phyloP scores from a whole-genome alignment of 2,329 filamentous ascomycete genomes.

The Arthroderma sp. region DNA sequence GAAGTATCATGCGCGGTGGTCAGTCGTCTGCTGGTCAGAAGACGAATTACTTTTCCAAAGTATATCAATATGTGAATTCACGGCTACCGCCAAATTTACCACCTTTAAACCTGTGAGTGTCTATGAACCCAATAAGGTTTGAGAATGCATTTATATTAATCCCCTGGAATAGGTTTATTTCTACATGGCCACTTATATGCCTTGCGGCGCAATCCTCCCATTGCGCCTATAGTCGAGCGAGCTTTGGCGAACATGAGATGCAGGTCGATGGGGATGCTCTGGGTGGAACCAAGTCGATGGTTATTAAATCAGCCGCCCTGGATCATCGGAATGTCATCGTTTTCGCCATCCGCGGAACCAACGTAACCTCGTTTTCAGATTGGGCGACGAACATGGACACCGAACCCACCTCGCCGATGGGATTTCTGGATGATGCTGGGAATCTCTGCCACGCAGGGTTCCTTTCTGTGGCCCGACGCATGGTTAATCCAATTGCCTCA shows the following conservation, averaged over 20 bases:
- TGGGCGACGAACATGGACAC: slow-evolving; percentile 74
- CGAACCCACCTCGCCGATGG: slow-evolving; percentile 49
- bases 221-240: slow-evolving; percentile 56
- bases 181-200: slow-evolving; percentile 64
- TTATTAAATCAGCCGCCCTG: slow-evolving; percentile 66
- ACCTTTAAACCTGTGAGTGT: slow-evolving; percentile 50
- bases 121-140: neutral
- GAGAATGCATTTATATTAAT: neutral
- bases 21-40: slow-evolving; percentile 23
- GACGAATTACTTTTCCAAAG: slow-evolving; percentile 58
- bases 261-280: slow-evolving; percentile 60
- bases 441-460: slow-evolving; percentile 77
- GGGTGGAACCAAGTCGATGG: slow-evolving; percentile 70
- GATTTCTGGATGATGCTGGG: slow-evolving; percentile 62
- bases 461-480: slow-evolving; percentile 58
- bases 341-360: slow-evolving; percentile 69
- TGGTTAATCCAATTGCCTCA: slow-evolving; percentile 59
- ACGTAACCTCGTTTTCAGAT: slow-evolving; percentile 66
- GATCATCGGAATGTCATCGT: slow-evolving; percentile 68
- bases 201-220: slow-evolving; percentile 67
- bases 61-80: slow-evolving; percentile 66
- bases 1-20: too few relatives aligned
- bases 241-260: slow-evolving; percentile 49
- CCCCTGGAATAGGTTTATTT: slow-evolving; percentile 43
- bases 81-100: slow-evolving; percentile 54